Percentiles rank a stretch among this genome's conserved stretches.
Conservation (phyloP, 1,139 yeast genomes). For the Eremothecium gossypii region DNA sequence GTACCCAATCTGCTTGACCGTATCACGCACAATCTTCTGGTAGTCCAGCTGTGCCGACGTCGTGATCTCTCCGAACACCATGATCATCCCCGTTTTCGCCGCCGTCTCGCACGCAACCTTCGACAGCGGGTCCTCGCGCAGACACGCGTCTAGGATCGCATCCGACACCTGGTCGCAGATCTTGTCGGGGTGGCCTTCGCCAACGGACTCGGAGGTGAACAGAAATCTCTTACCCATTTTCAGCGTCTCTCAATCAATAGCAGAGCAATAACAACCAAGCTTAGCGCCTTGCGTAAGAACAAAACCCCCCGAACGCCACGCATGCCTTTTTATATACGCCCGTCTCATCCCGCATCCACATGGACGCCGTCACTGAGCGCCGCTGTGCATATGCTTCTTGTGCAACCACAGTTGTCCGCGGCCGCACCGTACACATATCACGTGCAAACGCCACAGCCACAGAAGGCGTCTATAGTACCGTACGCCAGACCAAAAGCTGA, state of each 20-base stretch:
- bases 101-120: conserved; percentile 99
- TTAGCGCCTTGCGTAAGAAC: no score
- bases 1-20: conserved; percentile 97
- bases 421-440: no score
- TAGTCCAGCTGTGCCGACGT: conserved; percentile 91
- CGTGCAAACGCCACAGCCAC: no score
- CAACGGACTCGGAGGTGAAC: conserved; percentile 94
- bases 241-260: neutral
- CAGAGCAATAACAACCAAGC: no score
- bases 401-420: no score
- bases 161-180: conserved; percentile 99
- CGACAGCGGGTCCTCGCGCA: conserved; percentile 90
- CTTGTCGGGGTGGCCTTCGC: conserved; percentile 99
- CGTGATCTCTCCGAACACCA: conserved; percentile 99
- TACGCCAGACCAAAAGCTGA: neutral
- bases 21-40: conserved; percentile 96
- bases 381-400: no score
- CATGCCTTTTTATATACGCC: no score
- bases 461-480: neutral
- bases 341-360: no score
- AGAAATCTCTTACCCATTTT: conserved; percentile 39
- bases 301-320: no score
- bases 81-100: conserved; percentile 96
- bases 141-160: conserved; percentile 96
- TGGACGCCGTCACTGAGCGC: no score